Base-by-base conservation (phyloP, 176 grass and related monocot species). In the Aegilops umbellulata region DNA sequence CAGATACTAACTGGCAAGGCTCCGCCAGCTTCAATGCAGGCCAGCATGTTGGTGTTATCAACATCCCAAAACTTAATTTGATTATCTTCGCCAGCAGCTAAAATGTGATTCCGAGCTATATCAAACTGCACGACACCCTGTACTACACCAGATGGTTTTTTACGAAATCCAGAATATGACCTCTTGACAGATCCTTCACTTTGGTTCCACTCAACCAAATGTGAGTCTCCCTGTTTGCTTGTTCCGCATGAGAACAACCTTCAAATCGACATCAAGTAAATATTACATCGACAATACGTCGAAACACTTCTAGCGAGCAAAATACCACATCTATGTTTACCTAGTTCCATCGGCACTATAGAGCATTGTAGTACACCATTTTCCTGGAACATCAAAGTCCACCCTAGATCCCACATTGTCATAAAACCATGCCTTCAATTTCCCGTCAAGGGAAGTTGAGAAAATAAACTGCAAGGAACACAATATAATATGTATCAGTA, bases 391-490 rank as follows among this genome's bases (percentile, higher is more conserved):
- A 25, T 99, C 92, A 80, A 91, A 99, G 77, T 99, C 92, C 32
- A 99, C 97, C 71, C 92, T 94, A 86, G 94, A 93, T 72, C 94
- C 94, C 76, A 91, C n/a, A 76, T 94, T 91, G 57, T 99, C 97
- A 92, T 99, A 99, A 85, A 99, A 88, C 97, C 97, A 99, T 31
- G 97, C 97, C 88, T 99, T 99, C 41, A 99, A 93, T 93, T 94
- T 99, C 83, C 94, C 97, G 17, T 99, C 94, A 29, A 94, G 58
- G 66, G 97, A 90, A 80, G 89, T 97, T 76, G 97, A 99, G 80
- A 99, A 99, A 67, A 99, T 96, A 69, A 99, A 99, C 97, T 99
- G 79, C 53, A 78, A 58, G 22, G 32, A 46, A 41, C 39, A 77
- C 74, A 89, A 74, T 46, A n/a, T 39, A 87, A 80, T 42, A 31